Base-by-base conservation (phyloP, 257 asterid genomes). In the Catharanthus roseus region DNA sequence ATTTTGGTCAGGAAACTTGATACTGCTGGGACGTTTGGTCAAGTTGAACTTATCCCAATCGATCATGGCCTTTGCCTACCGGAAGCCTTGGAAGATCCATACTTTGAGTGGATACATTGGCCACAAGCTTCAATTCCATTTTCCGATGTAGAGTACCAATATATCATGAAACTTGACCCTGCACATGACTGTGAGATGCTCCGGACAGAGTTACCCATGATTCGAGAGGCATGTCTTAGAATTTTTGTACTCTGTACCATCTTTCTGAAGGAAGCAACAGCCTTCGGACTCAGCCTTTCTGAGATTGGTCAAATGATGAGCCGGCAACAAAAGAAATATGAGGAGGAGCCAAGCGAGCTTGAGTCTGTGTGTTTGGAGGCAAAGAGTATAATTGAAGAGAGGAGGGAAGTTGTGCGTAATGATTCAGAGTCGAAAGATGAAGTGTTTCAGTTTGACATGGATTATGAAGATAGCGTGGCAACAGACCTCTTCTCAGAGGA, bases 61-160 rank as follows among this genome's bases (percentile, higher is more conserved):
- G 77, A 74, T 74, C 77, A 74, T 67, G 77, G 77, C 16, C 68
- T 74, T 33, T 74, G 77, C 68, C 64, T 74, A n/a, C 72, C 77
- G 1, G 77, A 74, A 56, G 50, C 50, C 64, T 44, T 74, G 71
- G 77, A 74, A 50, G 77, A 74, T 29, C 77, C 77, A 31, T 74
- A 74, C 23, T 67, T 74, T 31, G 77, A 74, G 28, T 74, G 77
- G 72, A 54, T 74, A 26, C 77, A 74, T 45, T 74, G 77, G 77
- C 68, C 77, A 29, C 77, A 73, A 23, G 72, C 77, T 51, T 53
- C 77, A 36, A 65, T 73, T 26, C 77, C 72, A 15, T 74, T 74
- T 54, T 54, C 68, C 2, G 58, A 28, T n/a, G 72, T 66, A 51
- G 77, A 65, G 60, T 42, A 49, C 33, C 68, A 72, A 26, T 72